Percentiles rank a stretch among this genome's conserved stretches.
Evolutionary conservation across 1,139 yeast species (phyloP).

Genomic region (Diutina mesorugosa): DNA sequence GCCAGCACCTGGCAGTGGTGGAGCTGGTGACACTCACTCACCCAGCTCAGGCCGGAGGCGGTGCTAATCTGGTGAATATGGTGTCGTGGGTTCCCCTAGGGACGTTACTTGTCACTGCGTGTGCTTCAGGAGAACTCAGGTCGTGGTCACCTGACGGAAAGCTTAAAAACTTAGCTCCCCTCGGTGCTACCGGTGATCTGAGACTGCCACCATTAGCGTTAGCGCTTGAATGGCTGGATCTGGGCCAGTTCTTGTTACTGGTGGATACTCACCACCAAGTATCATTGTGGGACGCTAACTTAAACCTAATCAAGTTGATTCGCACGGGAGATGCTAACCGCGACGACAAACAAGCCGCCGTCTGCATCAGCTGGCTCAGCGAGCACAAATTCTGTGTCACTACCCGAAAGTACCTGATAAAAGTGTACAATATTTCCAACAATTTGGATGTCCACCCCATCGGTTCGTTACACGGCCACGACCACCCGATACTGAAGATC

Average conservation of each 20-base stretch:
- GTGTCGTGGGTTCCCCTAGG: slow-evolving; percentile 60
- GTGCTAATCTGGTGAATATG: slow-evolving; percentile 12
- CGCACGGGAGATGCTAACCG: slow-evolving; percentile 5
- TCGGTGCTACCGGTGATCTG: slow-evolving; percentile 24
- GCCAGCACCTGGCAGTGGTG: slow-evolving; percentile 13
- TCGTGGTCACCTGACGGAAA: slow-evolving; percentile 60
- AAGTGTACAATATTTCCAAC: slow-evolving; percentile 5
- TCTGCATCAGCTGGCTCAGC: slow-evolving; percentile 55
- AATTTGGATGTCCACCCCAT: slow-evolving; percentile 25
- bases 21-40: slow-evolving; percentile 25
- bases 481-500: slow-evolving; percentile 43
- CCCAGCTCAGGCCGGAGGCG: slow-evolving; percentile 12
- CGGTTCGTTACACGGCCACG: slow-evolving; percentile 61
- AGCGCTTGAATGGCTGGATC: slow-evolving; percentile 22
- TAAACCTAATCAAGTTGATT: slow-evolving; percentile 19
- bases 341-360: slow-evolving; percentile 1
- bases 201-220: slow-evolving; percentile 3
- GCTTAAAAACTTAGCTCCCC: slow-evolving; percentile 39
- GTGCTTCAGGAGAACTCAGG: slow-evolving; percentile 51
- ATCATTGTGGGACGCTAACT: slow-evolving; percentile 25
- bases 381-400: slow-evolving; percentile 60
- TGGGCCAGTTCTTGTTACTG: slow-evolving; percentile 23
- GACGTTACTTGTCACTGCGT: slow-evolving; percentile 39
- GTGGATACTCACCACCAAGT: slow-evolving; percentile 21
- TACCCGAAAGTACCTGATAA: slow-evolving; percentile 18